Conservation (phyloP, 306 rosid genomes). For the Quercus aquifolioides region DNA sequence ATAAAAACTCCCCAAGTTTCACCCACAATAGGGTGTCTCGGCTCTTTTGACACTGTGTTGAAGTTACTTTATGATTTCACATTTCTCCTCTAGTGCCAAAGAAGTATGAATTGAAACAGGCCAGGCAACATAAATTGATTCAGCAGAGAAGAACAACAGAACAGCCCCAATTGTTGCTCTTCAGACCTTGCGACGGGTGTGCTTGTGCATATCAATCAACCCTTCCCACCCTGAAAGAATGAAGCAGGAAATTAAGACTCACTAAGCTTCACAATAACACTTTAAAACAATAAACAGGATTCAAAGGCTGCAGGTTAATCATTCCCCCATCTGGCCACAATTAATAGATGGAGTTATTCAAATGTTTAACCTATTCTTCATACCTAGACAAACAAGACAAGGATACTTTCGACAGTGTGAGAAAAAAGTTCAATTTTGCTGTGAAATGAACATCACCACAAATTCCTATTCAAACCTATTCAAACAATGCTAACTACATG, state of each 20-base stretch:
- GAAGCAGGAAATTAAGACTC: background rate
- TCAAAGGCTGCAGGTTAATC: background rate
- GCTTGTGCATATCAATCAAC: slow-evolving; percentile 11
- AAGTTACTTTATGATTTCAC: slow-evolving; percentile 13
- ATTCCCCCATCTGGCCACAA: background rate
- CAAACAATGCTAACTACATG: background rate
- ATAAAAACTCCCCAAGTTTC: background rate
- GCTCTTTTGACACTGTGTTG: slow-evolving; percentile 18
- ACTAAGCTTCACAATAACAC: background rate
- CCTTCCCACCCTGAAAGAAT: slow-evolving; percentile 31
- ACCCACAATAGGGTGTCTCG: background rate
- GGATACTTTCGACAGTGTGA: background rate
- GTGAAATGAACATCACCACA: background rate
- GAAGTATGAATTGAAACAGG: background rate
- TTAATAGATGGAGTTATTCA: background rate
- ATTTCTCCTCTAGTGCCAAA: background rate
- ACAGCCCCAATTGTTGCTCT: background rate
- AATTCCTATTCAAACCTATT: too few species aligned
- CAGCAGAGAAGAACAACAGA: slow-evolving; percentile 3
- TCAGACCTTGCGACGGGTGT: background rate
- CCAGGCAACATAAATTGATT: slow-evolving; percentile 13
- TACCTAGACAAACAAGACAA: background rate
- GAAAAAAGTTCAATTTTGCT: background rate
- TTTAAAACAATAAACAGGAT: background rate
- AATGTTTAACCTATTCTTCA: background rate